Evolutionary conservation across 176 grass and related monocot genomes (phyloP).

Genomic region (Neostapfia colusana): DNA sequence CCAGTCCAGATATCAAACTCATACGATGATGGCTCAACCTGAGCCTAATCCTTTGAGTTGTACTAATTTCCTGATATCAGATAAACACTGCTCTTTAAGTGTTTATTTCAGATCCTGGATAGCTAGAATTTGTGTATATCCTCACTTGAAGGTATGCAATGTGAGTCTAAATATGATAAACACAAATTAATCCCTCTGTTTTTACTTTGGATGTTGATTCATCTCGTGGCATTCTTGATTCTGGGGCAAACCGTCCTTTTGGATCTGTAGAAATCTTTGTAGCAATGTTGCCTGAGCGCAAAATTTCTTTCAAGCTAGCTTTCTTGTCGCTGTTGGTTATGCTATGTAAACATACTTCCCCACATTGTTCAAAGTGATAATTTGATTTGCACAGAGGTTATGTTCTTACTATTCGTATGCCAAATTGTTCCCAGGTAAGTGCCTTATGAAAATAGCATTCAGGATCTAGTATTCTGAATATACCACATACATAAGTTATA

Average conservation of each 20-base stretch:
- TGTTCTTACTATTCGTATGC: not conserved
- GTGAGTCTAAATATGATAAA: not conserved
- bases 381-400: not conserved
- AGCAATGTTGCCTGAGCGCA: not conserved
- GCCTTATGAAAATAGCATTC: not conserved
- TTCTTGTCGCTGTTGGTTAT: not conserved
- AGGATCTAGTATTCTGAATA: conserved; percentile 19
- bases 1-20: not conserved
- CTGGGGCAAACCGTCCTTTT: not conserved
- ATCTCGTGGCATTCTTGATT: not conserved
- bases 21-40: not conserved
- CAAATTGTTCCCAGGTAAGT: not conserved
- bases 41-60: not conserved
- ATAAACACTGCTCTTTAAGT: not conserved
- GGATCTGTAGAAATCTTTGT: not conserved
- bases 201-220: not conserved
- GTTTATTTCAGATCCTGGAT: not conserved
- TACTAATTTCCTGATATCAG: not conserved
- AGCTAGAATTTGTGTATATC: not conserved
- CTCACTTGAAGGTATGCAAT: not conserved
- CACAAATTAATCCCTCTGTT: not conserved
- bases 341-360: not conserved
- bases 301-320: not conserved
- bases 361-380: not conserved
- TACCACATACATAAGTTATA: not conserved